A percentile compares a stretch with the other conserved stretches of the same genome.
Evolutionary conservation across 805 yeast species (phyloP).

Genomic region (Lachancea lanzarotensis): DNA sequence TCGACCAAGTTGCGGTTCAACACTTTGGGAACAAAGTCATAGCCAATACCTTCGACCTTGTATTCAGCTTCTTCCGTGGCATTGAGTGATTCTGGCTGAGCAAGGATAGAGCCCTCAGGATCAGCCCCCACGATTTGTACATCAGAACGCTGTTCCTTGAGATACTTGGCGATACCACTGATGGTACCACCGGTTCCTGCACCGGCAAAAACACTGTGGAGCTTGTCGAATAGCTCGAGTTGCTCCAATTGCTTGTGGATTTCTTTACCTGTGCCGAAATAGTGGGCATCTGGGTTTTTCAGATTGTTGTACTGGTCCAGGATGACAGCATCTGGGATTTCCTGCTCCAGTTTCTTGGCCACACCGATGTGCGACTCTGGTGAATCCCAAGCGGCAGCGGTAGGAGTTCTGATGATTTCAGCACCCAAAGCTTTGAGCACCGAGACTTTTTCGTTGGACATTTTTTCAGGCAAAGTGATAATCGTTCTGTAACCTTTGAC

Average conservation of each 20-base stretch:
- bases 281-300: slow-evolving; percentile 80
- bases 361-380: slow-evolving; percentile 91
- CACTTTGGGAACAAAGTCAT: slow-evolving; percentile 81
- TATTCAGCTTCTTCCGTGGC: slow-evolving; percentile 46
- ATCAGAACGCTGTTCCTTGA: slow-evolving; percentile 62
- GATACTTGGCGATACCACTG: slow-evolving; percentile 69
- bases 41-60: slow-evolving; percentile 87
- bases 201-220: slow-evolving; percentile 77
- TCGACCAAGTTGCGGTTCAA: slow-evolving; percentile 61
- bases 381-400: slow-evolving; percentile 89
- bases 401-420: slow-evolving; percentile 84
- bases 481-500: slow-evolving; percentile 81
- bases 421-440: slow-evolving; percentile 87
- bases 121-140: slow-evolving; percentile 72
- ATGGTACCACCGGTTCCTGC: slow-evolving; percentile 95
- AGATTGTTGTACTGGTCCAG: slow-evolving; percentile 76
- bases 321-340: slow-evolving; percentile 78
- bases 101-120: slow-evolving; percentile 81
- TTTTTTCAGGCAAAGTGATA: slow-evolving; percentile 83
- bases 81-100: slow-evolving; percentile 68
- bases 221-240: slow-evolving; percentile 40
- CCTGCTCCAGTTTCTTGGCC: slow-evolving; percentile 70
- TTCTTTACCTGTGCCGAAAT: slow-evolving; percentile 77
- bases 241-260: slow-evolving; percentile 69
- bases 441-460: slow-evolving; percentile 86